Evolutionary conservation across 306 rosid species (phyloP).

Genomic region (Gleditsia sinensis): DNA sequence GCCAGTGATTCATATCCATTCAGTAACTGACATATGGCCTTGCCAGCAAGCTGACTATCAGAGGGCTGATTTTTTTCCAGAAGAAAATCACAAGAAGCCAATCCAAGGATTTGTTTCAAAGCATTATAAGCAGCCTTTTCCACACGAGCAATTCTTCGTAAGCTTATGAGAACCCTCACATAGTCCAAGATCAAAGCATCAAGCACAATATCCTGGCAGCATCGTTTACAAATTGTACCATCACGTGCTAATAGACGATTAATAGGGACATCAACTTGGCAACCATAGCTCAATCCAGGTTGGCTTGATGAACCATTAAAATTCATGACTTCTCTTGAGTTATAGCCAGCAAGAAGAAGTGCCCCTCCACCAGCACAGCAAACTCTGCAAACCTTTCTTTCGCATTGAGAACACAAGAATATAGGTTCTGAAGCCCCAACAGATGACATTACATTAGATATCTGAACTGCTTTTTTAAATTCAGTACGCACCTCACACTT

Average conservation of each 20-base stretch:
- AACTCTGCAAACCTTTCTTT: conserved; percentile 82
- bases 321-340: conserved; percentile 60
- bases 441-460: conserved; percentile 45
- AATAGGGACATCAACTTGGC: conserved; percentile 64
- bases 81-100: conserved; percentile 50
- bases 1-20: conserved; percentile 83
- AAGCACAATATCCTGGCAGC: conserved; percentile 78
- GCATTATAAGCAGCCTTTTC: conserved; percentile 72
- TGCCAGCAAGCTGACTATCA: conserved; percentile 43
- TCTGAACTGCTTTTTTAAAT: conserved; percentile 38
- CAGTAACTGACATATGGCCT: conserved; percentile 51
- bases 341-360: conserved; percentile 63
- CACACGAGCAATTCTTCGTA: conserved; percentile 70
- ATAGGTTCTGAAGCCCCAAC: conserved; percentile 48
- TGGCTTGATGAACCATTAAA: conserved; percentile 65
- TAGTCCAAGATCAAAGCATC: conserved; percentile 86
- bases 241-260: conserved; percentile 67
- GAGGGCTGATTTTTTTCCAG: conserved; percentile 45
- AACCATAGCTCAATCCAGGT: conserved; percentile 57
- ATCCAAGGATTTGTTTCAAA: conserved; percentile 70
- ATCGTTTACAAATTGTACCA: conserved; percentile 75
- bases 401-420: conserved; percentile 83
- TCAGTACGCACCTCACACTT: conserved; percentile 87
- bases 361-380: conserved; percentile 99
- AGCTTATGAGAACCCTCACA: conserved; percentile 77